A percentile compares a stretch with the other conserved stretches of the same genome.
phyloP scores from a whole-genome alignment of 495 filamentous ascomycete genomes.

The Trichoderma erinaceum region DNA sequence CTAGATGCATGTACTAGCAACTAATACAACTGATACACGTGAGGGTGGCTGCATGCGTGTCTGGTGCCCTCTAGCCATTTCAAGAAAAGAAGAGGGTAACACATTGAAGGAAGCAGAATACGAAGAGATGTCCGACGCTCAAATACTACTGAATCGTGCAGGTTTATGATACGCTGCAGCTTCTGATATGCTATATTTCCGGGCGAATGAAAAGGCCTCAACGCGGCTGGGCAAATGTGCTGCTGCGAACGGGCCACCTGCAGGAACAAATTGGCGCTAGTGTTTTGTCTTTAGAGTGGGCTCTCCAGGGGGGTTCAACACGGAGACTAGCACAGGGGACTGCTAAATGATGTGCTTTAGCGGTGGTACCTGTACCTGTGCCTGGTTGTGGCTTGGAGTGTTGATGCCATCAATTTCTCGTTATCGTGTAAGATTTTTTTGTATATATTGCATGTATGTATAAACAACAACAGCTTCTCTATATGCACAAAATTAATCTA shows the following conservation, averaged over 20 bases:
- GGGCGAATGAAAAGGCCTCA: slow-evolving; percentile 9
- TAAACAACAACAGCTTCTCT: too few species aligned
- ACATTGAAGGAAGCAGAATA: background rate
- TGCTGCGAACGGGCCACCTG: background rate
- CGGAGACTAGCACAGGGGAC: background rate
- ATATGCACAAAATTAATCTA: too few species aligned
- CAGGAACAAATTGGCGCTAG: slow-evolving; percentile 11
- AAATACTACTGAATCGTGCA: background rate
- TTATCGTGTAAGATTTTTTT: background rate
- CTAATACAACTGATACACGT: background rate
- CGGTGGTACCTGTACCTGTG: background rate
- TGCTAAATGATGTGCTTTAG: background rate
- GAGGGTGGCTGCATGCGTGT: background rate
- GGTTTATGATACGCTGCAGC: background rate
- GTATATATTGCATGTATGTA: background rate
- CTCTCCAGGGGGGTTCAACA: background rate
- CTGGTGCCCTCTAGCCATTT: background rate
- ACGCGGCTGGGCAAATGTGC: background rate
- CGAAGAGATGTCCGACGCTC: background rate
- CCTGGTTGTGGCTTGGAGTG: background rate
- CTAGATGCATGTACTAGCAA: background rate
- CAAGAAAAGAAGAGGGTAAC: too few species aligned
- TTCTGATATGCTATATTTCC: background rate
- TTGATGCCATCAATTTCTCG: background rate
- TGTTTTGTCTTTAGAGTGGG: background rate